Base-by-base conservation (phyloP, 2,329 filamentous ascomycete species). In the Talaromyces sp. region DNA sequence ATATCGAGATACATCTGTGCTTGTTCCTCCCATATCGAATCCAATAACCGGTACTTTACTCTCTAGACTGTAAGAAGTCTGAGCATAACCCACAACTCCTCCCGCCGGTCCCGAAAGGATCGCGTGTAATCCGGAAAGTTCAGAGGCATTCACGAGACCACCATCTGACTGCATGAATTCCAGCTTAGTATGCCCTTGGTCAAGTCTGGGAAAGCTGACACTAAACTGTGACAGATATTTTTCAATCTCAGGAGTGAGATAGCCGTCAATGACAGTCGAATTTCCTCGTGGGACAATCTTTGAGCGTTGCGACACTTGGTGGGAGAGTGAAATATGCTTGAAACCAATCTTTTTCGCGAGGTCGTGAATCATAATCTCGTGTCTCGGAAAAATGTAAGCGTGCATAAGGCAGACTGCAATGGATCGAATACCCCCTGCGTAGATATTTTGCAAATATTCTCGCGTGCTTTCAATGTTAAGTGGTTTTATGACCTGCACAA, bases 121-220 rank as follows among this genome's bases (percentile, higher is more conserved):
- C 1, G 93, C 93, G 71, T 90, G 90, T 10, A 97, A 80, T 0
- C 93, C 93, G 1, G 91, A 95, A 73, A 97, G 97, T 70, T 83
- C 76, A 63, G 77, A 78, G 61, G 82, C 81, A 67, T 82, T 80
- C 7, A 88, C 87, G 8, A 89, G 76, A 4, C 87, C 87, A 58
- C 92, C 92, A 69, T 96, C 92, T 6, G 90, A 94, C 77, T 97
- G 93, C 94, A 97, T 97, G 71, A 97, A 97, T 75, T 97, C 3
- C 89, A 90, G 19, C 83, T 89, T 8, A 24, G 45, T 24, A 49
- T 49, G 19, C 19, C 45, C 22, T 49, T 49, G 45, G 19, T 10
- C 45, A 49, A 49, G 45, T 24, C 19, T 49, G 45, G 45, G 83
- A 68, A 97, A 93, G 0, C 92, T 92, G 27, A 85, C 85, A 70